These are phyloP conservation scores for Prunus mongolica DNA, from an alignment of 306 rosid species.

Conservation along the genomic window DNA sequence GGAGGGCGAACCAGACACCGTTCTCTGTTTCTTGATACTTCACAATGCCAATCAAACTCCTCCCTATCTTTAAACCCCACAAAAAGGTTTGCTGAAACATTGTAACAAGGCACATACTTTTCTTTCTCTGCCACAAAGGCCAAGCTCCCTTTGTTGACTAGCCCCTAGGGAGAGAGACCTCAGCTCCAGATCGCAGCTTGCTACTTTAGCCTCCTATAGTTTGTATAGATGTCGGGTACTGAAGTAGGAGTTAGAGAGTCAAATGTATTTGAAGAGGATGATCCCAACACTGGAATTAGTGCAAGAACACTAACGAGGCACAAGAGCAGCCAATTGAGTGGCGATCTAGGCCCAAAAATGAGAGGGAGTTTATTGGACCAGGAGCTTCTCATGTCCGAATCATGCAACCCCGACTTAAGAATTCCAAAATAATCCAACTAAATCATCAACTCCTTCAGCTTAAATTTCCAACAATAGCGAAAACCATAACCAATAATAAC, in stretches of 20 bases:
- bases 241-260: constrained; percentile 39
- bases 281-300: constrained; percentile 59
- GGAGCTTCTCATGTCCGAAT: constrained; percentile 86
- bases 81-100: constrained; percentile 70
- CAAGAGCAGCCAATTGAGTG: constrained; percentile 69
- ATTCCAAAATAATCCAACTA: constrained; percentile 31
- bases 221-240: constrained; percentile 56
- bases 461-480: constrained; percentile 41
- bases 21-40: constrained; percentile 37
- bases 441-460: constrained; percentile 30
- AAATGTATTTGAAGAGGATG: constrained; percentile 59
- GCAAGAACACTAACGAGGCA: constrained; percentile 65
- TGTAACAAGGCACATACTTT: constrained; percentile 79
- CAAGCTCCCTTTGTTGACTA: constrained; percentile 58
- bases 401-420: constrained; percentile 23
- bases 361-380: constrained; percentile 69
- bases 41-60: constrained; percentile 92
- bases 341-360: constrained; percentile 63
- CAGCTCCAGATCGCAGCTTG: constrained; percentile 70
- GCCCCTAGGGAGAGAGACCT: constrained; percentile 54
- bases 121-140: constrained; percentile 83
- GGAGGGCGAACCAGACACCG: constrained; percentile 92
- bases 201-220: constrained; percentile 87
- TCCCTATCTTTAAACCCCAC: constrained; percentile 73
- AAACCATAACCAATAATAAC: constrained; percentile 44